phyloP scores from a whole-genome alignment of 2,329 filamentous ascomycete species.

The Diplodia sapinea region DNA sequence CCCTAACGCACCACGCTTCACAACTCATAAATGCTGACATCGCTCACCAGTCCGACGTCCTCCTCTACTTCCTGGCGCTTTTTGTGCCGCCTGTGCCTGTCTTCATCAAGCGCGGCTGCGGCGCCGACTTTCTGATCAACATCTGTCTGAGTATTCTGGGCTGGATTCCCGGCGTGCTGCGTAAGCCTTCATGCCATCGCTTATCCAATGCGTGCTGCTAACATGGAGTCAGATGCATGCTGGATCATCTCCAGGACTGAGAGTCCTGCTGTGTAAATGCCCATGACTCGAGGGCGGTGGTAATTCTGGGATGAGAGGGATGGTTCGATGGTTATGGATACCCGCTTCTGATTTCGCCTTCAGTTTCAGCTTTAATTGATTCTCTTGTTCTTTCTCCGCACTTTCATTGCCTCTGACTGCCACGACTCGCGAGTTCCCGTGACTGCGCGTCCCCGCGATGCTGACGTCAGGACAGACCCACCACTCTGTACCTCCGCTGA shows the following conservation, averaged over 20 bases:
- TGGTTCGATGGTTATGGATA: background rate
- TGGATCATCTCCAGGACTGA: slow-evolving; percentile 38
- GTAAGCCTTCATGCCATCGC: background rate
- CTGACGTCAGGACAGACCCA: background rate
- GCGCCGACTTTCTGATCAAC: slow-evolving; percentile 51
- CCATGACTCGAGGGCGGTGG: background rate
- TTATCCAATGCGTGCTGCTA: background rate
- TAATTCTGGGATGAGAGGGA: background rate
- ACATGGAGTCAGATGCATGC: slow-evolving; percentile 34
- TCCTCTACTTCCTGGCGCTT: slow-evolving; percentile 43
- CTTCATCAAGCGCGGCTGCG: slow-evolving; percentile 48
- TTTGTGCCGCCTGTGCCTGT: slow-evolving; percentile 50
- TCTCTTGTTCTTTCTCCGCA: background rate
- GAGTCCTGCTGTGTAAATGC: background rate
- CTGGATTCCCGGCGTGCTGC: slow-evolving; percentile 42
- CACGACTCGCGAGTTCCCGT: background rate
- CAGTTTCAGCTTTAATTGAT: background rate
- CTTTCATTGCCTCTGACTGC: background rate
- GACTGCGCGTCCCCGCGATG: background rate
- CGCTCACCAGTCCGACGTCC: slow-evolving; percentile 35
- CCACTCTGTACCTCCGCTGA: background rate
- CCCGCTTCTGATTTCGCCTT: background rate
- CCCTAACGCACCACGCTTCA: background rate
- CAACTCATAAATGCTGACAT: slow-evolving; percentile 1
- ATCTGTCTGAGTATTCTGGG: slow-evolving; percentile 47